These are phyloP conservation scores for Fraxinus anomala DNA, from an alignment of 257 asterid genomes.

Conservation along the genomic window DNA sequence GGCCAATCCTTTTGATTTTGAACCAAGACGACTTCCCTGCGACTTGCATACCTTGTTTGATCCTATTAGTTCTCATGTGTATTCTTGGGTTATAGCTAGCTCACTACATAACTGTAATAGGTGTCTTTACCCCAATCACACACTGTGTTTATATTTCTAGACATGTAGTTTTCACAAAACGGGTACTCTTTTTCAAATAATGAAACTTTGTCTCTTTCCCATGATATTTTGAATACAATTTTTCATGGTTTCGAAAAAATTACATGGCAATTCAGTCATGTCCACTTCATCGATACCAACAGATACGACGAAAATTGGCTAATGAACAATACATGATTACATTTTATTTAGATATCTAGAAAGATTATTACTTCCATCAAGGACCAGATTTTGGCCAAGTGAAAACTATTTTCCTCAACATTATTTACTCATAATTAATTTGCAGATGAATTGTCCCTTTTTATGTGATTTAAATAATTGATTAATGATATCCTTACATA, in stretches of 20 bases:
- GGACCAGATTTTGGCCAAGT: not conserved
- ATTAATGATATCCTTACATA: too few relatives aligned
- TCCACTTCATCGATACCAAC: not conserved
- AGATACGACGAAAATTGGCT: not conserved
- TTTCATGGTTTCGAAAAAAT: not conserved
- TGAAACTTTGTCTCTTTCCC: not conserved
- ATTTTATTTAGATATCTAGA: not conserved
- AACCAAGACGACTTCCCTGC: not conserved
- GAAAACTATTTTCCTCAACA: not conserved
- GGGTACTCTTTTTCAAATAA: not conserved
- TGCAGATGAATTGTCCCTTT: not conserved
- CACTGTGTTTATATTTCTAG: not conserved
- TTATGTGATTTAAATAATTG: not conserved
- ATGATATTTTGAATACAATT: not conserved
- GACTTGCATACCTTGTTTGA: not conserved
- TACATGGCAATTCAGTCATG: not conserved
- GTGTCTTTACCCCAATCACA: not conserved
- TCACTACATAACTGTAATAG: not conserved
- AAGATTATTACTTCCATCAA: not conserved
- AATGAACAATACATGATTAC: too few relatives aligned
- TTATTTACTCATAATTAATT: not conserved
- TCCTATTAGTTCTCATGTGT: not conserved
- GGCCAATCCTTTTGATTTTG: not conserved
- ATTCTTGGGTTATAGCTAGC: not conserved
- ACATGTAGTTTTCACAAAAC: not conserved